A percentile compares a stretch with the other conserved stretches of the same genome.
phyloP scores from a whole-genome alignment of 2,329 filamentous ascomycete species.

The Torrubiellomyces zombiae region DNA sequence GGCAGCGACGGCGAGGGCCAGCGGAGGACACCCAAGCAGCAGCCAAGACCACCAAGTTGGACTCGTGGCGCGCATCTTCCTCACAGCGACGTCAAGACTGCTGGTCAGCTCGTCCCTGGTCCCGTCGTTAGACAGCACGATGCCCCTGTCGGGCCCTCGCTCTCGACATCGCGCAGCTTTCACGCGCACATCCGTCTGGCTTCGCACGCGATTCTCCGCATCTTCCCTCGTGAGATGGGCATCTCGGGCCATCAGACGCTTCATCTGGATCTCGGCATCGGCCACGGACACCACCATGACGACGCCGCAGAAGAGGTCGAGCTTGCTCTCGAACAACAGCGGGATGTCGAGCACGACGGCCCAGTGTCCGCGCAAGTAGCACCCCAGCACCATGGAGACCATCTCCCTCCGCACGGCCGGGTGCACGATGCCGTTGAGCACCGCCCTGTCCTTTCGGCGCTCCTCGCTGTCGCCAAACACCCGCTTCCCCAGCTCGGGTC shows the following conservation, averaged over 20 bases:
- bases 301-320: constrained; percentile 72
- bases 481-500: constrained; percentile 65
- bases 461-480: constrained; percentile 73
- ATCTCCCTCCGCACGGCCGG: constrained; percentile 76
- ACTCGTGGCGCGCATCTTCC: constrained; percentile 41
- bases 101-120: constrained; percentile 50
- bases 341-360: constrained; percentile 87
- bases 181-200: constrained; percentile 70
- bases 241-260: constrained; percentile 58
- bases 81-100: constrained; percentile 52
- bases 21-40: constrained; percentile 51
- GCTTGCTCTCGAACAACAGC: constrained; percentile 72
- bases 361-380: constrained; percentile 64
- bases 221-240: constrained; percentile 67
- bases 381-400: constrained; percentile 54
- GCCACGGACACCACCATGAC: constrained; percentile 75
- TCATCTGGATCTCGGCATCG: constrained; percentile 70
- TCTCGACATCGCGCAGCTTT: constrained; percentile 65
- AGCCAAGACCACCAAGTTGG: constrained; percentile 76
- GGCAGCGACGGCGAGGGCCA: constrained; percentile 50
- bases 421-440: constrained; percentile 82
- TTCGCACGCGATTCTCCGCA: constrained; percentile 68
- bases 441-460: constrained; percentile 50
- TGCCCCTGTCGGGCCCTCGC: constrained; percentile 45
- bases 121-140: constrained; percentile 85